phyloP scores from a whole-genome alignment of 1,284 basidiomycete species.

The Mycena sp. region DNA sequence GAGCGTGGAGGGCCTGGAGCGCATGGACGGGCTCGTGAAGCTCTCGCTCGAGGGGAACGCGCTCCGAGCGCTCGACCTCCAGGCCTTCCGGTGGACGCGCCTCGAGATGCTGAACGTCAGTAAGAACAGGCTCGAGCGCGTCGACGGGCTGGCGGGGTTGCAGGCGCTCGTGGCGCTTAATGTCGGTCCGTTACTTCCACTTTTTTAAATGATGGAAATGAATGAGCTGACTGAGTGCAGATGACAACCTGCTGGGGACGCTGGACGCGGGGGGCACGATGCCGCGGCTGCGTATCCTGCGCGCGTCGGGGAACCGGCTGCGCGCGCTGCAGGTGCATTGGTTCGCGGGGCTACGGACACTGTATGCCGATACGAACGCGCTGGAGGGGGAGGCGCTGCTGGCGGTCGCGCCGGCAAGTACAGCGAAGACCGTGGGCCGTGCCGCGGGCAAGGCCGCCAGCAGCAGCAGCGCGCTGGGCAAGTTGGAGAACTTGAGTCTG shows the following conservation, averaged over 20 bases:
- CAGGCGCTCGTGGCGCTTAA: constrained; percentile 64
- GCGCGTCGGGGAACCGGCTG: constrained; percentile 87
- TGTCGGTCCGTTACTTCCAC: constrained; percentile 4
- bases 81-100: constrained; percentile 75
- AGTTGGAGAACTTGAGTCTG: constrained; percentile 91
- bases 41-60: constrained; percentile 86
- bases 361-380: constrained; percentile 92
- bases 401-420: neutral
- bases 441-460: constrained; percentile 46
- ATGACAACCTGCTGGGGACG: constrained; percentile 75
- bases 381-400: constrained; percentile 50
- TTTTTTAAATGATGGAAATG: constrained; percentile 15
- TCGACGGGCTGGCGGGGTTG: constrained; percentile 74
- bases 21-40: constrained; percentile 84
- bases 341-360: constrained; percentile 84
- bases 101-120: constrained; percentile 89
- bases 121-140: constrained; percentile 74
- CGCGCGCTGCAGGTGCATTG: constrained; percentile 73
- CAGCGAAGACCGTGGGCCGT: constrained; percentile 19
- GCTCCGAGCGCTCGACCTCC: constrained; percentile 75
- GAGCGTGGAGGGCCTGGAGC: constrained; percentile 83
- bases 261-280: constrained; percentile 66
- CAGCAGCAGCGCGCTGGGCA: constrained; percentile 61
- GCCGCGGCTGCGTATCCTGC: constrained; percentile 84
- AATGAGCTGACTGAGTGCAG: constrained; percentile 53